A percentile compares a stretch with the other conserved stretches of the same genome.
phyloP scores from a whole-genome alignment of 148 eudicot species.

The Rhododendron simsii region DNA sequence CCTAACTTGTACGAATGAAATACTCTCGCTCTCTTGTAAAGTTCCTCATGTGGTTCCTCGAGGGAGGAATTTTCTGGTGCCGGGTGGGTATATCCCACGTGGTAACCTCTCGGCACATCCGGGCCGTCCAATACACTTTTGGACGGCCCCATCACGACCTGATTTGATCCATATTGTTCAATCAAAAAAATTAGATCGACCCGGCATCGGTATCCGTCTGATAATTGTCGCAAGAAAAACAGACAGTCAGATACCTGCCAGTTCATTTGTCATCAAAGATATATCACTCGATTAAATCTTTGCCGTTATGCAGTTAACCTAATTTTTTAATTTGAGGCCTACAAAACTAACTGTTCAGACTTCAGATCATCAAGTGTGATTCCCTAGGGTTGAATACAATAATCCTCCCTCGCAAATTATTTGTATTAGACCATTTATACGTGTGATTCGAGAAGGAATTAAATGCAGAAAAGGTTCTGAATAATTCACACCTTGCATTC shows the following conservation, averaged over 20 bases:
- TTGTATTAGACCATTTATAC: not conserved
- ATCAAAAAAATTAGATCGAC: not conserved
- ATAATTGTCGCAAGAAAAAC: not conserved
- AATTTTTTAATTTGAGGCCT: too few relatives aligned
- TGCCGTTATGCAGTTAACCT: not conserved
- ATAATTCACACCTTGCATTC: not conserved
- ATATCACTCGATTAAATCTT: not conserved
- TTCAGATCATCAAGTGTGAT: too few relatives aligned
- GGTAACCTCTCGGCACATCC: too few relatives aligned
- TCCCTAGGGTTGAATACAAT: not conserved
- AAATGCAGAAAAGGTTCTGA: not conserved
- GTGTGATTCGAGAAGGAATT: not conserved
- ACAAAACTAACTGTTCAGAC: not conserved
- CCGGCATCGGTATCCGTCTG: not conserved
- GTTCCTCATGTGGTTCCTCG: not conserved
- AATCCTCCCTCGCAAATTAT: not conserved
- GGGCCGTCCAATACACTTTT: too few relatives aligned
- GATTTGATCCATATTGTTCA: not conserved
- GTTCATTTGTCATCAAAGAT: not conserved
- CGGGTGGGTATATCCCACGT: too few relatives aligned
- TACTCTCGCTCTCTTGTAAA: not conserved
- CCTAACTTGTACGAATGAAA: not conserved
- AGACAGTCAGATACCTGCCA: not conserved
- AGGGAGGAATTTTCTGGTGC: too few relatives aligned
- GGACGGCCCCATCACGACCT: not conserved